Evolutionary conservation across 345 rosid species (phyloP).

Genomic region (Euphorbia tirucalli): DNA sequence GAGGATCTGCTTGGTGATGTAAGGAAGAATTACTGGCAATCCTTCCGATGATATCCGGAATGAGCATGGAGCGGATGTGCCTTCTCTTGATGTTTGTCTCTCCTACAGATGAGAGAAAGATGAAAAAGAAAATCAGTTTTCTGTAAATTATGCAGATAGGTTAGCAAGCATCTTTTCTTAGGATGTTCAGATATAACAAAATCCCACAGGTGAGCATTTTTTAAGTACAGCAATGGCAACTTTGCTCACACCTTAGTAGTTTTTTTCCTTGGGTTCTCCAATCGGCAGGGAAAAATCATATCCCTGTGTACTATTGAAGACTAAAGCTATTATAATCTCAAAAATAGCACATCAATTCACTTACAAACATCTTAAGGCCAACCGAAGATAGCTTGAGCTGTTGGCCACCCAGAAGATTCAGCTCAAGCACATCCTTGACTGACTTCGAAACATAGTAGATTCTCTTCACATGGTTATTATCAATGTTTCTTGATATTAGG

Average conservation of each 20-base stretch:
- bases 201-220: too few species aligned
- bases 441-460: constrained; percentile 85
- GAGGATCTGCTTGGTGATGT: constrained; percentile 77
- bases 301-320: not conserved
- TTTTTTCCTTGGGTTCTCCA: too few species aligned
- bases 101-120: constrained; percentile 38
- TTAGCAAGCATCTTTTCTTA: not conserved
- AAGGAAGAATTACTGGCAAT: constrained; percentile 81
- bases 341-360: constrained; percentile 20
- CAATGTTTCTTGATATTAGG: constrained; percentile 81
- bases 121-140: not conserved
- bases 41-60: constrained; percentile 97
- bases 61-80: constrained; percentile 61
- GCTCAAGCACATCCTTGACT: constrained; percentile 69
- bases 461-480: constrained; percentile 79
- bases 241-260: not conserved
- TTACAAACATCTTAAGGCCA: constrained; percentile 96
- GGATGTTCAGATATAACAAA: not conserved
- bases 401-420: constrained; percentile 70
- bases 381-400: constrained; percentile 86
- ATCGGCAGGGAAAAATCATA: too few species aligned
- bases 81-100: constrained; percentile 86
- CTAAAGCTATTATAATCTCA: not conserved
- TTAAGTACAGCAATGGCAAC: not conserved
- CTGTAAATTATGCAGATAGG: too few species aligned